Evolutionary conservation across 129 eudicot genomes (phyloP).

Genomic region (Glebionis coronaria): DNA sequence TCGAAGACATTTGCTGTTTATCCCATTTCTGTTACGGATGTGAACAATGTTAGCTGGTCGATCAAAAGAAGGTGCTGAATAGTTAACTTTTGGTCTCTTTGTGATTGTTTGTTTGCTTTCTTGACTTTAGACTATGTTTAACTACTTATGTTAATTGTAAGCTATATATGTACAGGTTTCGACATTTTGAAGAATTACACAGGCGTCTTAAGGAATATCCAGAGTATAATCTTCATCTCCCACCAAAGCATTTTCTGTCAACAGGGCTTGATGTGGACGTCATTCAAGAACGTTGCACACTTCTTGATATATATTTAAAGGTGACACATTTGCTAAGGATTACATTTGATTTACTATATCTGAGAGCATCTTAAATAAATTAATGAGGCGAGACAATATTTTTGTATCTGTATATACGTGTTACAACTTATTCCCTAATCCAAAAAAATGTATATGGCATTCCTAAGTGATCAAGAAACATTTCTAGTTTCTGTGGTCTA

Average conservation of each 20-base stretch:
- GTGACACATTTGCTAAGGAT: slow-evolving; percentile 29
- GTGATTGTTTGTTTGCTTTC: not conserved
- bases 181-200: slow-evolving; percentile 96
- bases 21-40: slow-evolving; percentile 80
- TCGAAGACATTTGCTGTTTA: slow-evolving; percentile 88
- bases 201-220: slow-evolving; percentile 92
- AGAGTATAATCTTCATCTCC: slow-evolving; percentile 92
- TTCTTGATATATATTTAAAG: slow-evolving; percentile 91
- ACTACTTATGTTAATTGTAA: slow-evolving; percentile 18
- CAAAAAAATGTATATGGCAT: too few relatives aligned
- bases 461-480: too few relatives aligned
- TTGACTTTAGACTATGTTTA: slow-evolving; percentile 2
- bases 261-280: slow-evolving; percentile 87
- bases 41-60: slow-evolving; percentile 85
- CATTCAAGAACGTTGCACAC: slow-evolving; percentile 85
- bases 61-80: slow-evolving; percentile 87
- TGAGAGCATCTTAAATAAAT: slow-evolving; percentile 1
- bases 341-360: not conserved
- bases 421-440: not conserved
- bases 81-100: not conserved
- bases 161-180: slow-evolving; percentile 52
- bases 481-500: too few relatives aligned
- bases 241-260: slow-evolving; percentile 96
- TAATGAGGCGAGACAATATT: not conserved
- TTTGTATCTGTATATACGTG: not conserved